A percentile compares a stretch with the other conserved stretches of the same genome.
Conservation (phyloP, 2,329 filamentous ascomycete species). For the Apiospora koreana region DNA sequence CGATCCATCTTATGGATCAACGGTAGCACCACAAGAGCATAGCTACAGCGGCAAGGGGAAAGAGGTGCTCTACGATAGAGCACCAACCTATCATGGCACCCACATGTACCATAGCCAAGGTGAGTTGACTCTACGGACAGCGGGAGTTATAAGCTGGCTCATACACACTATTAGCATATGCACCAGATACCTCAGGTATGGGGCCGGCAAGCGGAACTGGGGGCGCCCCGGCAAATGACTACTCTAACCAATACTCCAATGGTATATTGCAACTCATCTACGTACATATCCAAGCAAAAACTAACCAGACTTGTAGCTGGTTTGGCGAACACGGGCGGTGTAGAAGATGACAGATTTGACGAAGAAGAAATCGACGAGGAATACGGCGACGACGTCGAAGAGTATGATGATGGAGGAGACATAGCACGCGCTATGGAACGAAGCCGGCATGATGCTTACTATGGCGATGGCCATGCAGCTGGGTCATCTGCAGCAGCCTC, state of each 20-base stretch:
- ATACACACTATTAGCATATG: neutral
- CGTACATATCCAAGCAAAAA: no score
- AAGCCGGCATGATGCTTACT: neutral
- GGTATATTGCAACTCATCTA: neutral
- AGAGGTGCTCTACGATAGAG: neutral
- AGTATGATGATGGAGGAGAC: neutral
- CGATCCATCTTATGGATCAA: neutral
- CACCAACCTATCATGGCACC: neutral
- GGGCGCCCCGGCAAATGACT: neutral
- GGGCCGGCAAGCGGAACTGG: neutral
- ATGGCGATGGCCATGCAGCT: neutral
- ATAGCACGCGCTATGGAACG: neutral
- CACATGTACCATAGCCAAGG: neutral
- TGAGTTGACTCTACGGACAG: neutral
- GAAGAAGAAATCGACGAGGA: neutral
- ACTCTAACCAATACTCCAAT: neutral
- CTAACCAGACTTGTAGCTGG: neutral
- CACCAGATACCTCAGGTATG: neutral
- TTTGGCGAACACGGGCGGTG: neutral
- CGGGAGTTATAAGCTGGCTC: neutral
- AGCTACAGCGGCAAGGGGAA: neutral
- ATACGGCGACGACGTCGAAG: neutral
- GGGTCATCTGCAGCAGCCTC: neutral
- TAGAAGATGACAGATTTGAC: neutral
- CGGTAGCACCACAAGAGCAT: neutral